Evolutionary conservation across 441 rosid genomes (phyloP).

Genomic region (Jatropha podagrica): DNA sequence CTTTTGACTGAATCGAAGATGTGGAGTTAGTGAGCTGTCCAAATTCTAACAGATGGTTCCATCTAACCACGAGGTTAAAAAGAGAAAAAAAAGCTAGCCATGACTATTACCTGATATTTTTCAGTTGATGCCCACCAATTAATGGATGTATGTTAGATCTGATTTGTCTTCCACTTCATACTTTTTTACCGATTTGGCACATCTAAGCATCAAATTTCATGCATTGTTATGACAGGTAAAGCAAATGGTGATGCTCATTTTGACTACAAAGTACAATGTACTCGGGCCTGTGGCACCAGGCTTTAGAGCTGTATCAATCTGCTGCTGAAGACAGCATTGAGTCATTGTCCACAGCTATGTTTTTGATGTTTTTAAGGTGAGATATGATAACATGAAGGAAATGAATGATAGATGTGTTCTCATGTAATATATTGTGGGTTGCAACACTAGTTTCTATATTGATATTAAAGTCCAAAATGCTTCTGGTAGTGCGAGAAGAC

Average conservation of each 20-base stretch:
- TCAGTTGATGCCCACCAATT: background rate
- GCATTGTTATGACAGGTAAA: constrained; percentile 56
- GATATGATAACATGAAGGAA: background rate
- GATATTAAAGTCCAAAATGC: background rate
- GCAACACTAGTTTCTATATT: background rate
- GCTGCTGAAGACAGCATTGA: constrained; percentile 40
- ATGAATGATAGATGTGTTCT: background rate
- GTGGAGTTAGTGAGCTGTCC: background rate
- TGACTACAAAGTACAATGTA: constrained; percentile 85
- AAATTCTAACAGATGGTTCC: background rate
- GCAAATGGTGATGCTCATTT: constrained; percentile 85
- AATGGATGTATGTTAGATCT: background rate
- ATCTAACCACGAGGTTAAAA: too few relatives aligned
- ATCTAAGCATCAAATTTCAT: constrained; percentile 8
- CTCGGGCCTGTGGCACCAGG: constrained; percentile 54
- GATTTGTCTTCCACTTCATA: background rate
- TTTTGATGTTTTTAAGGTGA: constrained; percentile 3
- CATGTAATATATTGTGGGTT: background rate
- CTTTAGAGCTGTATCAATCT: constrained; percentile 30
- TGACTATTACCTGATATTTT: too few relatives aligned
- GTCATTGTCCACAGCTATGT: constrained; percentile 25
- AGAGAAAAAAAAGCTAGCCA: background rate
- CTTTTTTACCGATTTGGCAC: background rate
- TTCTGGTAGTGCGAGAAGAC: background rate
- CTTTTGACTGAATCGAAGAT: background rate